Conservation (phyloP, 2,329 filamentous ascomycete species). For the Cercospora sp. region DNA sequence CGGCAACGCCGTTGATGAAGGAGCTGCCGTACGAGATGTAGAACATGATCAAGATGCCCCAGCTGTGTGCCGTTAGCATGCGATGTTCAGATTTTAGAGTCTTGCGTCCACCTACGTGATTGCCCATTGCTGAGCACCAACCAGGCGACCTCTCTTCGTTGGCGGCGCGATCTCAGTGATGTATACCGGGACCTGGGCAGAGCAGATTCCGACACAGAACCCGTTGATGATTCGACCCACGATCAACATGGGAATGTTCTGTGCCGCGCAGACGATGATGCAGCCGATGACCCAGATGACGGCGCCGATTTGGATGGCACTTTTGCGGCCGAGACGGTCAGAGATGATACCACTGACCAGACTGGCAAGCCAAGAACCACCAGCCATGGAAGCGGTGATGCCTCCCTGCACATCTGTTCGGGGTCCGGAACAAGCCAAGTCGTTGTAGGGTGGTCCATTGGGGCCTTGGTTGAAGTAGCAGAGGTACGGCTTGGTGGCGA, state of each 20-base stretch:
- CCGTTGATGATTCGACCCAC: slow-evolving; percentile 71
- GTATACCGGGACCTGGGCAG: slow-evolving; percentile 69
- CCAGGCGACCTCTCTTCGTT: slow-evolving; percentile 62
- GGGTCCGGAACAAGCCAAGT: slow-evolving; percentile 54
- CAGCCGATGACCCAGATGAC: slow-evolving; percentile 58
- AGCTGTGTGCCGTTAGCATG: slow-evolving; percentile 54
- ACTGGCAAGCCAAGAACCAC: slow-evolving; percentile 67
- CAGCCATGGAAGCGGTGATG: slow-evolving; percentile 71
- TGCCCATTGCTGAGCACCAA: slow-evolving; percentile 72
- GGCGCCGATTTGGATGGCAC: slow-evolving; percentile 50
- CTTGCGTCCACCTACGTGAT: slow-evolving; percentile 58
- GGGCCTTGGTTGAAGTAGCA: slow-evolving; percentile 67
- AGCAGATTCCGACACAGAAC: slow-evolving; percentile 71
- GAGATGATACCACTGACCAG: slow-evolving; percentile 61
- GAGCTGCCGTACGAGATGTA: slow-evolving; percentile 63
- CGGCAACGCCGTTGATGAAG: slow-evolving; percentile 58
- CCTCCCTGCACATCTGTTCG: slow-evolving; percentile 61
- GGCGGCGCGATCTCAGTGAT: slow-evolving; percentile 65
- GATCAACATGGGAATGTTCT: slow-evolving; percentile 70
- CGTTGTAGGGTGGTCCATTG: slow-evolving; percentile 35
- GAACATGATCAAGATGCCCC: slow-evolving; percentile 43
- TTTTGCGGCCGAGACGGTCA: slow-evolving; percentile 58
- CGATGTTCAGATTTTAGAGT: neutral
- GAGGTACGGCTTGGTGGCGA: slow-evolving; percentile 68
- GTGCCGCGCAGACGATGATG: slow-evolving; percentile 62